A percentile compares a stretch with the other conserved stretches of the same genome.
phyloP scores from a whole-genome alignment of 2,329 filamentous ascomycete species.

The Incumbomyces lentus region DNA sequence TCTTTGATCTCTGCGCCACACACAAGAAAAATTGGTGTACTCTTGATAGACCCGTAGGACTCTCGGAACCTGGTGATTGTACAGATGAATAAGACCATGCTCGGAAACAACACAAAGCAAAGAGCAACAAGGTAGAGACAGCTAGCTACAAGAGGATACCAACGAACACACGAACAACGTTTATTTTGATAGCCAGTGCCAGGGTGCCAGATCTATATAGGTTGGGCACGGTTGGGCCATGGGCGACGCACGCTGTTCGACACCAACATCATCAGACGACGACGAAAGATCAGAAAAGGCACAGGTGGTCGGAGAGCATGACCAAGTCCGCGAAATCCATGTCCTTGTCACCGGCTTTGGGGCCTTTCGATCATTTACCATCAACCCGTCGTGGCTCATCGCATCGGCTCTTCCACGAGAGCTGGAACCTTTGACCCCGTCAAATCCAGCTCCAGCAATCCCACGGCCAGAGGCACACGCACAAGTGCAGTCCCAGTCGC shows the following conservation, averaged over 20 bases:
- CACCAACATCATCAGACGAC: conserved; percentile 10
- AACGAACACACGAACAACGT: too few species aligned
- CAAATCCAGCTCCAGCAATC: conserved; percentile 5
- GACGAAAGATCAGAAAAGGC: not conserved
- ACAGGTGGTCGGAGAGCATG: conserved; percentile 4
- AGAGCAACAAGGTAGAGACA: too few species aligned
- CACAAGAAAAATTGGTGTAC: too few species aligned
- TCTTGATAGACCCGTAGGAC: too few species aligned
- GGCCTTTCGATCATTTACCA: conserved; percentile 65
- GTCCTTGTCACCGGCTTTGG: conserved; percentile 40
- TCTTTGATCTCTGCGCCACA: too few species aligned
- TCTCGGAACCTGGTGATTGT: too few species aligned
- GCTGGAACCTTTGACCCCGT: conserved; percentile 38
- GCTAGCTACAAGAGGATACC: too few species aligned
- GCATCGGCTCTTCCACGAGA: conserved; percentile 55
- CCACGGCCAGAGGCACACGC: conserved; percentile 16
- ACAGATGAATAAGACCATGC: too few species aligned
- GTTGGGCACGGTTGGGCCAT: conserved; percentile 8
- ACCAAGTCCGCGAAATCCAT: conserved; percentile 32
- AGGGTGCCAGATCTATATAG: too few species aligned
- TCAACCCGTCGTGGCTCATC: conserved; percentile 77
- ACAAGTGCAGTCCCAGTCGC: not conserved
- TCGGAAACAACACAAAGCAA: too few species aligned
- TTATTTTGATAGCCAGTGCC: too few species aligned
- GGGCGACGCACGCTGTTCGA: conserved; percentile 18